Evolutionary conservation across 192 early-diverging fungal species (phyloP).

Genomic region (Lobulomyces angularis): DNA sequence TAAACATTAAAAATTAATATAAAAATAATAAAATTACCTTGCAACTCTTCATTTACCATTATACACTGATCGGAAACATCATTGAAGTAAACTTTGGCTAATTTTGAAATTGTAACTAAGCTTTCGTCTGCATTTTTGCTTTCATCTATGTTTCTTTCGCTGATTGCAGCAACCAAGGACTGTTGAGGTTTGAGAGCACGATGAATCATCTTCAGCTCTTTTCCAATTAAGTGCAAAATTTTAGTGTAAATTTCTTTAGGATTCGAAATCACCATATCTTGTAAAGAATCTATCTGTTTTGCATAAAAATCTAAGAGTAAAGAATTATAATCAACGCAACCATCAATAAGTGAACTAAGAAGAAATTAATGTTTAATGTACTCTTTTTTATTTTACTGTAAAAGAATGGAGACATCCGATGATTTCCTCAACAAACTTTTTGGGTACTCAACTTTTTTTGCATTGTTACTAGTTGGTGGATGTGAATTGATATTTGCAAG

Average conservation of each 20-base stretch:
- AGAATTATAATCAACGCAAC: conserved; percentile 20
- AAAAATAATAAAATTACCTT: conserved; percentile 2
- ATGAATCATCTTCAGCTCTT: conserved; percentile 14
- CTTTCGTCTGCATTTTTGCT: background rate
- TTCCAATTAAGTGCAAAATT: conserved; percentile 19
- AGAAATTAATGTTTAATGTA: conserved; percentile 20
- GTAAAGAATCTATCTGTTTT: conserved; percentile 7
- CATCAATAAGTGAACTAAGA: conserved; percentile 1
- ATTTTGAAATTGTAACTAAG: too few relatives aligned
- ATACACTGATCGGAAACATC: too few relatives aligned
- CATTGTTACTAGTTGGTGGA: too few relatives aligned
- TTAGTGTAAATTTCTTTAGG: conserved; percentile 14
- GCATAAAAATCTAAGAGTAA: conserved; percentile 16
- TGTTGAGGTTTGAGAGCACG: conserved; percentile 8
- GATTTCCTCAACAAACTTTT: conserved; percentile 13
- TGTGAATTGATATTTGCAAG: conserved; percentile 7
- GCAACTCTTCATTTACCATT: too few relatives aligned
- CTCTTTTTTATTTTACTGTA: too few relatives aligned
- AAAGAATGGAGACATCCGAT: conserved; percentile 16
- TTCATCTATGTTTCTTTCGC: conserved; percentile 8
- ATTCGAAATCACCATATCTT: conserved; percentile 7
- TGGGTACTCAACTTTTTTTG: too few relatives aligned
- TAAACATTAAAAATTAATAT: too few relatives aligned
- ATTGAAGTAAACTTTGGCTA: too few relatives aligned
- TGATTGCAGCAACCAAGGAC: conserved; percentile 8